phyloP scores from a whole-genome alignment of 164 flowering plant genomes.

The Nelumbo lutea region DNA sequence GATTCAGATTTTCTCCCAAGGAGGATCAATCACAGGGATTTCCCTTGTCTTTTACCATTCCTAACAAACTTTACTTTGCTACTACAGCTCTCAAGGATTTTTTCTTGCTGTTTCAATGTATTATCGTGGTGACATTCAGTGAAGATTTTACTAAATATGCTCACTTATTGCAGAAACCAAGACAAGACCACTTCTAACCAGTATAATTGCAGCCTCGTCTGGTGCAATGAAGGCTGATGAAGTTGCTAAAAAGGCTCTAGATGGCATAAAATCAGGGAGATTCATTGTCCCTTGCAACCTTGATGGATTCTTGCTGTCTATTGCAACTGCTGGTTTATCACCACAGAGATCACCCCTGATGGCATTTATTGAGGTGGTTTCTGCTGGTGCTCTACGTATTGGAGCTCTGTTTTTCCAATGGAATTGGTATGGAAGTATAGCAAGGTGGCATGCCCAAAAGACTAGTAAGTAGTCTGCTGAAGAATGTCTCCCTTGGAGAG shows the following conservation, averaged over 20 bases:
- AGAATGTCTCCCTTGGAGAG: constrained; percentile 5
- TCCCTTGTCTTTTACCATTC: not conserved
- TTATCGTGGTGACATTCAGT: not conserved
- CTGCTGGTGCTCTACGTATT: constrained; percentile 52
- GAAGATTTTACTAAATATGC: not conserved
- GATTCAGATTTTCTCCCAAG: too few relatives aligned
- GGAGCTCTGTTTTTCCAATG: constrained; percentile 61
- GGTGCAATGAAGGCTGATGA: constrained; percentile 73
- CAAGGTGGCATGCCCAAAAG: constrained; percentile 52
- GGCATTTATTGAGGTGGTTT: constrained; percentile 75
- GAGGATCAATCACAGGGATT: too few relatives aligned
- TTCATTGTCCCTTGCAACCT: constrained; percentile 76
- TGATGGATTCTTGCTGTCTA: constrained; percentile 57
- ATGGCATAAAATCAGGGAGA: constrained; percentile 67
- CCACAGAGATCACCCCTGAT: constrained; percentile 76
- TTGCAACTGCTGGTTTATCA: constrained; percentile 82
- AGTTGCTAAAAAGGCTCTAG: constrained; percentile 65
- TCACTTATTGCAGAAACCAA: constrained; percentile 52
- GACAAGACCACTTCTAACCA: constrained; percentile 56
- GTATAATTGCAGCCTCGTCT: constrained; percentile 67
- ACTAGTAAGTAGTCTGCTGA: constrained; percentile 26
- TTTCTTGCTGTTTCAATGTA: not conserved
- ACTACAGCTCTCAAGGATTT: not conserved
- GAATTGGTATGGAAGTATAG: constrained; percentile 73
- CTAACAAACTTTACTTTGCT: not conserved